Evolutionary conservation across 2,329 filamentous ascomycete genomes (phyloP).

Genomic region (Madurella fahalii): DNA sequence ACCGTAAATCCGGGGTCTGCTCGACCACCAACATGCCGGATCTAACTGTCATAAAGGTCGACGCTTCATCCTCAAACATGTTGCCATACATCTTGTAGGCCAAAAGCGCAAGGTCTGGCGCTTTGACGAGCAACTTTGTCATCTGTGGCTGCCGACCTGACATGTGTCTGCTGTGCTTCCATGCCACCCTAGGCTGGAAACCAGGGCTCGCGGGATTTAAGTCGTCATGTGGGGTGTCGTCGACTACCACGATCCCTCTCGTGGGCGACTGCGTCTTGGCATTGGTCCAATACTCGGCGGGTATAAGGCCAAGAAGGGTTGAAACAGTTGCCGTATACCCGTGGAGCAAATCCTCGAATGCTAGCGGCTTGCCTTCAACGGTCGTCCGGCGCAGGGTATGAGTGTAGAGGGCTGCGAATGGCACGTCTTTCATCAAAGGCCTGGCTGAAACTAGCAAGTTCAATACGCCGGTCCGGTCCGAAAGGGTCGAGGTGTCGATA

Average conservation of each 20-base stretch:
- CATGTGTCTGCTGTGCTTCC: conserved; percentile 27
- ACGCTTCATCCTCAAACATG: conserved; percentile 37
- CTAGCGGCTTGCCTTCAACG: conserved; percentile 8
- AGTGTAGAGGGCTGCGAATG: conserved; percentile 47
- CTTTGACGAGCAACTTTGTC: conserved; percentile 30
- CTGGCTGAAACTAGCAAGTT: conserved; percentile 43
- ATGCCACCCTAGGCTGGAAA: conserved; percentile 29
- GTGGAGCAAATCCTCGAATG: conserved; percentile 37
- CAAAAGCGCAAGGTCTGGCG: conserved; percentile 35
- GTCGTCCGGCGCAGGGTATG: conserved; percentile 29
- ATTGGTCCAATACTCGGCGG: conserved; percentile 50
- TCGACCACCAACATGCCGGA: no score
- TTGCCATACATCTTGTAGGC: conserved; percentile 41
- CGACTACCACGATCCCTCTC: conserved; percentile 36
- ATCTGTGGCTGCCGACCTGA: background rate
- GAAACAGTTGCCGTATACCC: conserved; percentile 45
- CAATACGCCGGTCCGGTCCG: conserved; percentile 41
- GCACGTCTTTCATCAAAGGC: conserved; percentile 42
- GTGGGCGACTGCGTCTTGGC: conserved; percentile 37
- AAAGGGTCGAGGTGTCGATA: conserved; percentile 51
- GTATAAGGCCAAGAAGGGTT: conserved; percentile 47
- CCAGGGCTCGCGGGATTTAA: background rate
- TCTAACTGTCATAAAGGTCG: conserved; percentile 31
- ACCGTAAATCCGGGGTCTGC: conserved; percentile 21
- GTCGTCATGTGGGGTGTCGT: background rate